Evolutionary conservation across 2,329 filamentous ascomycete species (phyloP).

Genomic region (Alternaria novae-zelandiae): DNA sequence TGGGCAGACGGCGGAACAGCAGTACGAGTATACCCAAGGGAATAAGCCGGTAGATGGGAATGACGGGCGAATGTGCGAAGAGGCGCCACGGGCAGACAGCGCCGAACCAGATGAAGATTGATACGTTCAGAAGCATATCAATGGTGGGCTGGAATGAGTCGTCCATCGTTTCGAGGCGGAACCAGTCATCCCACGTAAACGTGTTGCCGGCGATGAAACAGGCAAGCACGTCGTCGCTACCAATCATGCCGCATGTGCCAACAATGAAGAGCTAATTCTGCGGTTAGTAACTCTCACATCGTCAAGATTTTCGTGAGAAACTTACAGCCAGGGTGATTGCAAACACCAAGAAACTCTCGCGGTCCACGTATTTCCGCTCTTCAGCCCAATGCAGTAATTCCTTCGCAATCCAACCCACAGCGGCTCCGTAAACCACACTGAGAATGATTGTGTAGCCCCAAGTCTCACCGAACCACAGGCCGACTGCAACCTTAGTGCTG

Average conservation of each 20-base stretch:
- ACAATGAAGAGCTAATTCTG: conserved; percentile 73
- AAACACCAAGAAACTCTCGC: conserved; percentile 87
- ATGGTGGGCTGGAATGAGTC: conserved; percentile 94
- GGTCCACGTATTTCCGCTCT: conserved; percentile 79
- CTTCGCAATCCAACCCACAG: conserved; percentile 81
- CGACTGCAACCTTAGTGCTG: conserved; percentile 72
- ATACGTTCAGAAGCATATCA: conserved; percentile 90
- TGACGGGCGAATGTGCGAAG: conserved; percentile 71
- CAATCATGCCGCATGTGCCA: conserved; percentile 85
- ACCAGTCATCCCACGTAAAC: conserved; percentile 96
- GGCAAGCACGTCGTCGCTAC: conserved; percentile 86
- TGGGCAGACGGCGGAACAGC: conserved; percentile 76
- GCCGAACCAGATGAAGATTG: conserved; percentile 79
- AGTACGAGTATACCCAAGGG: conserved; percentile 77
- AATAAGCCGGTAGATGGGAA: conserved; percentile 76
- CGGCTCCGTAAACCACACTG: conserved; percentile 76
- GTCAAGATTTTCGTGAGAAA: conserved; percentile 5
- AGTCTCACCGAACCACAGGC: conserved; percentile 83
- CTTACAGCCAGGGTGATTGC: conserved; percentile 78
- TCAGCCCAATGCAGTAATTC: conserved; percentile 85
- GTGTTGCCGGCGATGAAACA: conserved; percentile 92
- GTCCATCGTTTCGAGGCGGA: conserved; percentile 84
- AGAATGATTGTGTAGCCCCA: conserved; percentile 84
- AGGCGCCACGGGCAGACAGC: conserved; percentile 80
- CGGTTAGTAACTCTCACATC: not conserved